A percentile compares a stretch with the other conserved stretches of the same genome.
These are phyloP conservation scores for Marasmius fiardii DNA, from an alignment of 1,284 basidiomycete species.

Conservation along the genomic window DNA sequence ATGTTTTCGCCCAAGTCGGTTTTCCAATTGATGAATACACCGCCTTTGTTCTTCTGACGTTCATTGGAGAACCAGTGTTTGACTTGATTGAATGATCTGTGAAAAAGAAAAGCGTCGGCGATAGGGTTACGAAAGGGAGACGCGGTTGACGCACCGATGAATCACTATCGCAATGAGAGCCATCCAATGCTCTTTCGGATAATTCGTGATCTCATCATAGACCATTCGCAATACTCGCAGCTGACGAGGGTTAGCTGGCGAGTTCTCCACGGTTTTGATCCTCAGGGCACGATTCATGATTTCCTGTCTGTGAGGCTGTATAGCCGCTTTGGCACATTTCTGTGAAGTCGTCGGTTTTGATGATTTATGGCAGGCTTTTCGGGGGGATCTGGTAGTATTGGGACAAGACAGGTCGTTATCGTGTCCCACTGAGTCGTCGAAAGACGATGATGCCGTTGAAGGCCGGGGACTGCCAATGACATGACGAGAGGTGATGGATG, in stretches of 20 bases:
- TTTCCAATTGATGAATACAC: constrained; percentile 26
- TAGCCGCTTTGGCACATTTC: constrained; percentile 12
- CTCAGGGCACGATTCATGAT: constrained; percentile 37
- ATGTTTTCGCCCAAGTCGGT: constrained; percentile 43
- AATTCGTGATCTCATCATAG: constrained; percentile 57
- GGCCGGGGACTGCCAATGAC: not conserved
- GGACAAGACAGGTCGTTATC: constrained; percentile 2
- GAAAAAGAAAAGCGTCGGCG: constrained; percentile 13
- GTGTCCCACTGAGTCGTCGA: constrained; percentile 5
- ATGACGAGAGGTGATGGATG: not conserved
- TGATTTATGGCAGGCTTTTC: constrained; percentile 12
- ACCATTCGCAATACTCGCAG: constrained; percentile 53
- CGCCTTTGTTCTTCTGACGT: constrained; percentile 38
- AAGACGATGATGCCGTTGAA: constrained; percentile 9
- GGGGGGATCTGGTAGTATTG: not conserved
- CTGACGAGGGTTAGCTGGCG: constrained; percentile 51
- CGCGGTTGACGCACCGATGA: constrained; percentile 33
- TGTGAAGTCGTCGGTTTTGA: constrained; percentile 10
- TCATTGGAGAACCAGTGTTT: constrained; percentile 63
- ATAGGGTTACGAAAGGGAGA: not conserved
- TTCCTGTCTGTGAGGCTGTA: constrained; percentile 11
- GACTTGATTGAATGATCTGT: constrained; percentile 51
- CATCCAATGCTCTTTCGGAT: constrained; percentile 55
- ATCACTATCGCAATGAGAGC: constrained; percentile 46
- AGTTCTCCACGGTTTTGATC: constrained; percentile 52